A percentile compares a stretch with the other conserved stretches of the same genome.
Conservation (phyloP, 306 rosid genomes). For the Quercus parvula region DNA sequence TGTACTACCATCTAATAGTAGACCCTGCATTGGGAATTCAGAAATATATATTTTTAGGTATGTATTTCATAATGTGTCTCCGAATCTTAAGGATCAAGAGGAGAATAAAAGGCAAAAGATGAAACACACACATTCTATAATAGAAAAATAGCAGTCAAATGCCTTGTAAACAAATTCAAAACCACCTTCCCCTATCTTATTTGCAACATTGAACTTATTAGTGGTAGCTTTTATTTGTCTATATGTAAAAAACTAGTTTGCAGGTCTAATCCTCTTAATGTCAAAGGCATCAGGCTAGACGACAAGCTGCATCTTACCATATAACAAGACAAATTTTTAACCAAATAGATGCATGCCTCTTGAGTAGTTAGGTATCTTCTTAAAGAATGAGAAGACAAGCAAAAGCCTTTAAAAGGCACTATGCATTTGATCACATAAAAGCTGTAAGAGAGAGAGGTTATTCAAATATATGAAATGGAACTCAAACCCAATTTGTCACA, state of each 20-base stretch:
- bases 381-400: not conserved
- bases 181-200: conserved; percentile 71
- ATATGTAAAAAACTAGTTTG: conserved; percentile 15
- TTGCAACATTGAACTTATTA: conserved; percentile 39
- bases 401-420: not conserved
- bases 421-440: not conserved
- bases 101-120: too few relatives aligned
- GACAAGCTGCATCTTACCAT: not conserved
- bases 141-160: too few relatives aligned
- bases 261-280: conserved; percentile 16
- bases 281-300: not conserved
- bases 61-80: too few relatives aligned
- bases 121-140: too few relatives aligned
- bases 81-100: too few relatives aligned
- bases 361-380: not conserved
- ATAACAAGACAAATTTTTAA: conserved; percentile 2
- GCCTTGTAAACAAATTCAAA: conserved; percentile 66
- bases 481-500: not conserved
- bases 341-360: not conserved
- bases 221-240: conserved; percentile 44
- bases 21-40: too few relatives aligned
- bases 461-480: too few relatives aligned
- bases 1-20: too few relatives aligned
- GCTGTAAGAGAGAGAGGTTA: not conserved
- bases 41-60: too few relatives aligned